These are phyloP conservation scores for Yamadazyma dendronema DNA, from an alignment of 1,139 yeast genomes.

Conservation along the genomic window DNA sequence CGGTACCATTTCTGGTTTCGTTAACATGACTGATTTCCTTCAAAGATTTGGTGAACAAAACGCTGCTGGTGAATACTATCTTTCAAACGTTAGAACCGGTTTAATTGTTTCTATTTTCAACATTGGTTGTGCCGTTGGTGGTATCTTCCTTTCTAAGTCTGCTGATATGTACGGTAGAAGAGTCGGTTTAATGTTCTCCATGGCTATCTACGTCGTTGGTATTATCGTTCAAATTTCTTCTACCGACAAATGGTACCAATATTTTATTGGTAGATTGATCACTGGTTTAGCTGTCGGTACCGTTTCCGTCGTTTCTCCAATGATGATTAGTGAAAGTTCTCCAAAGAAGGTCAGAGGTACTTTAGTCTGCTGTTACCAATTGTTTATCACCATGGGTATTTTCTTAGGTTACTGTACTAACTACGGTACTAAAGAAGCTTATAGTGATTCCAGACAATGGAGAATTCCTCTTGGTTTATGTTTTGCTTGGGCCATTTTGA, in stretches of 20 bases:
- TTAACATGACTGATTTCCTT: conserved; percentile 55
- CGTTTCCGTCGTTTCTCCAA: conserved; percentile 66
- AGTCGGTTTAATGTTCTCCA: conserved; percentile 44
- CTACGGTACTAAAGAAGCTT: conserved; percentile 59
- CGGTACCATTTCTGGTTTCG: conserved; percentile 69
- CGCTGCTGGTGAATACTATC: conserved; percentile 27
- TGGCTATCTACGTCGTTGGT: conserved; percentile 51
- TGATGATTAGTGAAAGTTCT: conserved; percentile 69
- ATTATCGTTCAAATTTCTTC: conserved; percentile 43
- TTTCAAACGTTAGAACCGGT: conserved; percentile 51
- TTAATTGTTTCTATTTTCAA: conserved; percentile 65
- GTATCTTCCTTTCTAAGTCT: conserved; percentile 52
- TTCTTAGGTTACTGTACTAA: conserved; percentile 66
- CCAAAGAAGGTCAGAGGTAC: conserved; percentile 72
- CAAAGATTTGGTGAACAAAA: conserved; percentile 44
- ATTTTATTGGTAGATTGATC: conserved; percentile 58
- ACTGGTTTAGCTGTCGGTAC: conserved; percentile 77
- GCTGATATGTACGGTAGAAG: conserved; percentile 59
- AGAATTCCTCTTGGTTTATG: conserved; percentile 59
- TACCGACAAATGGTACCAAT: conserved; percentile 24
- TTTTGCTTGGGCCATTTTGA: conserved; percentile 54
- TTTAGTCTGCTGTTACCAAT: conserved; percentile 67
- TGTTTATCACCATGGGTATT: conserved; percentile 68
- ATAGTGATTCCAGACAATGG: conserved; percentile 53
- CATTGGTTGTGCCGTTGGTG: conserved; percentile 75